A percentile compares a stretch with the other conserved stretches of the same genome.
phyloP scores from a whole-genome alignment of 1,284 basidiomycete genomes.

The Malassezia psittaci region DNA sequence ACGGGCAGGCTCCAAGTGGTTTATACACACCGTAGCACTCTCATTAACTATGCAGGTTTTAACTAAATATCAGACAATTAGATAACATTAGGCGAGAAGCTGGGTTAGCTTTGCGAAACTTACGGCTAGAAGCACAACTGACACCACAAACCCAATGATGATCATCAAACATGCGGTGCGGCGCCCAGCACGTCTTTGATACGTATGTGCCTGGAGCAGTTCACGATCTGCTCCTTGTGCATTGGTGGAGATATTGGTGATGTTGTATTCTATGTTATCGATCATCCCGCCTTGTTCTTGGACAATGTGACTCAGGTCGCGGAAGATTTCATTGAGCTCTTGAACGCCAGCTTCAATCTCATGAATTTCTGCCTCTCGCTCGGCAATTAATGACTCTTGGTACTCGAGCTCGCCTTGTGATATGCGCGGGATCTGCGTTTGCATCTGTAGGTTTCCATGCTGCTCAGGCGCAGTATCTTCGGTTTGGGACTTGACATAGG shows the following conservation, averaged over 20 bases:
- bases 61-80: background rate
- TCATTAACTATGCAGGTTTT: constrained; percentile 3
- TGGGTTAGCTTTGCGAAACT: constrained; percentile 1
- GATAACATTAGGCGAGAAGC: background rate
- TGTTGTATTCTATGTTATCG: constrained; percentile 93
- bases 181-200: constrained; percentile 85
- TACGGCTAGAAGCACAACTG: constrained; percentile 73
- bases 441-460: constrained; percentile 1
- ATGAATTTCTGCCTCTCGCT: constrained; percentile 85
- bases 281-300: constrained; percentile 89
- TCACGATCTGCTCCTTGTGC: constrained; percentile 77
- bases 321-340: constrained; percentile 92
- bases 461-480: background rate
- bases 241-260: constrained; percentile 73
- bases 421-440: constrained; percentile 9
- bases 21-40: background rate
- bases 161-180: constrained; percentile 81
- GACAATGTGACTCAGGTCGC: constrained; percentile 87
- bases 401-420: constrained; percentile 71
- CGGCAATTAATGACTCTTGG: constrained; percentile 89
- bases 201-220: constrained; percentile 77
- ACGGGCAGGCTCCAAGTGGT: background rate
- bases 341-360: constrained; percentile 97
- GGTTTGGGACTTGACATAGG: constrained; percentile 50
- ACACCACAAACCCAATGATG: constrained; percentile 72